phyloP scores from a whole-genome alignment of 176 grass and related monocot species.

The Aegilops bicornis region DNA sequence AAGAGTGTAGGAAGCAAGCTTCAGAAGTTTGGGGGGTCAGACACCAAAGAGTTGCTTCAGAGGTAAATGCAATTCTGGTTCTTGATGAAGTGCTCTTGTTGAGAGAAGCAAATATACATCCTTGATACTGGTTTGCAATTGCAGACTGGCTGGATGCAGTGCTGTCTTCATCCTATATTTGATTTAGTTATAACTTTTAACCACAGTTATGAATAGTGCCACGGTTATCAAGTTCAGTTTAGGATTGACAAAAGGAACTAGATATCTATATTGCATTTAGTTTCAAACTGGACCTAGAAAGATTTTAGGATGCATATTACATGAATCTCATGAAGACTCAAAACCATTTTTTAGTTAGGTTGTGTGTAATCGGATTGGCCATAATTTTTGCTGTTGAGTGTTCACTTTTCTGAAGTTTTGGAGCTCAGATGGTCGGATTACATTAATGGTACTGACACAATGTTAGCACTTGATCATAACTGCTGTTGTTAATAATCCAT shows the following conservation, averaged over 20 bases:
- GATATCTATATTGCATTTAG: not conserved
- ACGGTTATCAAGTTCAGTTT: not conserved
- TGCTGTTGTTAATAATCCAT: not conserved
- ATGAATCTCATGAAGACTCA: not conserved
- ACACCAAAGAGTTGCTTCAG: conserved; percentile 76
- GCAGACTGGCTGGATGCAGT: not conserved
- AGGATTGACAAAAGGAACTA: not conserved
- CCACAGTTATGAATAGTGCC: not conserved
- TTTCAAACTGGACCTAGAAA: not conserved
- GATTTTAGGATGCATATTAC: not conserved
- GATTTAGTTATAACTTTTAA: not conserved
- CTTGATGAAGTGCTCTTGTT: not conserved
- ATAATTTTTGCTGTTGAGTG: not conserved
- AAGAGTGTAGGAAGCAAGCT: conserved; percentile 78
- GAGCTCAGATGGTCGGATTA: not conserved
- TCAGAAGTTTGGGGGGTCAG: conserved; percentile 64
- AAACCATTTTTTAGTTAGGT: not conserved
- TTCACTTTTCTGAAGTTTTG: not conserved
- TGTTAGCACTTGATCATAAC: not conserved
- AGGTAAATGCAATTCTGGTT: conserved; percentile 49
- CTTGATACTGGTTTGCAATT: not conserved
- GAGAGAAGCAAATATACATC: not conserved
- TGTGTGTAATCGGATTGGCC: not conserved
- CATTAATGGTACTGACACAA: not conserved
- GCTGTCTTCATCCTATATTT: not conserved